These are phyloP conservation scores for Diplodia scrobiculata DNA, from an alignment of 2,329 filamentous ascomycete genomes.

Conservation along the genomic window DNA sequence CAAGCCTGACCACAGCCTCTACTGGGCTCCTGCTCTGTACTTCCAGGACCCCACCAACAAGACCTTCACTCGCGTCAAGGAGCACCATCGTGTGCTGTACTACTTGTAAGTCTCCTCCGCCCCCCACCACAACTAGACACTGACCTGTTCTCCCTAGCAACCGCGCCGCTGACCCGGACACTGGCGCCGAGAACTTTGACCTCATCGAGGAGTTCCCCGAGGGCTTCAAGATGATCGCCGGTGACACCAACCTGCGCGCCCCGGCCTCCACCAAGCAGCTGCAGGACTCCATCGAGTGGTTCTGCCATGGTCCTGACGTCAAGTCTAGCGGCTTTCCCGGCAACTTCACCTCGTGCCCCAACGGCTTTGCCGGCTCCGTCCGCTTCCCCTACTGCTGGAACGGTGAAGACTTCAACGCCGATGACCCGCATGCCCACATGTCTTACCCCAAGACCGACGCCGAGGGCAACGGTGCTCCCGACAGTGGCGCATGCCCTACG, in stretches of 20 bases:
- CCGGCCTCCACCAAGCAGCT: constrained; percentile 34
- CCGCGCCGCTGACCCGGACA: constrained; percentile 35
- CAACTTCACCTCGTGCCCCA: constrained; percentile 43
- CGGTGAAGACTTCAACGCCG: constrained; percentile 40
- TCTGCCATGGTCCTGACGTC: constrained; percentile 28
- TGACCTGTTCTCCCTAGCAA: constrained; percentile 12
- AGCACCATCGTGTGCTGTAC: constrained; percentile 43
- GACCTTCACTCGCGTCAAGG: constrained; percentile 43
- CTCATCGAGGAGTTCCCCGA: constrained; percentile 43
- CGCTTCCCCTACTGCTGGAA: constrained; percentile 47
- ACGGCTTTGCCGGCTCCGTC: constrained; percentile 42
- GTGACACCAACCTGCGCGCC: constrained; percentile 38
- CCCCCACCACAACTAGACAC: not conserved
- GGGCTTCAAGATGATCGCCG: constrained; percentile 44
- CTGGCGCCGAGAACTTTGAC: constrained; percentile 37
- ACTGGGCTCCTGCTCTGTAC: constrained; percentile 45
- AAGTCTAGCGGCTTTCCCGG: constrained; percentile 39
- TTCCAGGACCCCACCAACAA: constrained; percentile 44
- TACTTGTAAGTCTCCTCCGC: constrained; percentile 33
- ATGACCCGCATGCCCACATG: constrained; percentile 42
- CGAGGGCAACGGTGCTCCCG: constrained; percentile 40
- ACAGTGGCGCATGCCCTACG: constrained; percentile 40
- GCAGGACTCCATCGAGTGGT: constrained; percentile 35
- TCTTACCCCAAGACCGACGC: constrained; percentile 44
- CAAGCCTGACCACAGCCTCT: constrained; percentile 44